Conservation (phyloP, 1,139 yeast genomes). For the Sugiyamaella grinbergsii region DNA sequence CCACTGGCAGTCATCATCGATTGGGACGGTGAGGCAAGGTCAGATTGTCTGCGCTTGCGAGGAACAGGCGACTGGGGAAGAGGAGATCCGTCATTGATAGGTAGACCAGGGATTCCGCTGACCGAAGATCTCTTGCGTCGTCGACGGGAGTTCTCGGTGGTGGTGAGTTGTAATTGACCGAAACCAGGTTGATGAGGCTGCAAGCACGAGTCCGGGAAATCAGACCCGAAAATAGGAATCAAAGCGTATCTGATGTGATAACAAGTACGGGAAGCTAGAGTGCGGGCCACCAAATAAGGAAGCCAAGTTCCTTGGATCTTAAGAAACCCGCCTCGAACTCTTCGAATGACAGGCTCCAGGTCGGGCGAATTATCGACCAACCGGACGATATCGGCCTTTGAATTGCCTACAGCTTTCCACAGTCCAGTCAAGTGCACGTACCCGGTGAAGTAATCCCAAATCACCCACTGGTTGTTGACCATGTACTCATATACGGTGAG, state of each 20-base stretch:
- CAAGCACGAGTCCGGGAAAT: slow-evolving; percentile 71
- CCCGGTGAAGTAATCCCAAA: slow-evolving; percentile 89
- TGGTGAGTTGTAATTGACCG: slow-evolving; percentile 47
- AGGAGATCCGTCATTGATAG: neutral
- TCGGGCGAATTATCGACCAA: slow-evolving; percentile 73
- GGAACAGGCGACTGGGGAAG: neutral
- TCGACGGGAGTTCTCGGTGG: slow-evolving; percentile 22
- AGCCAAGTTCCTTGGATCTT: slow-evolving; percentile 97
- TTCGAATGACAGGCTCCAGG: slow-evolving; percentile 62
- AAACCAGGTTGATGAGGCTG: slow-evolving; percentile 66
- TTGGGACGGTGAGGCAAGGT: neutral
- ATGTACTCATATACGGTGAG: slow-evolving; percentile 74
- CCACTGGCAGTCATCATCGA: too few species aligned
- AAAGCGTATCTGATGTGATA: slow-evolving; percentile 74
- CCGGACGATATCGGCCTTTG: slow-evolving; percentile 76
- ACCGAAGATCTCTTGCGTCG: slow-evolving; percentile 31
- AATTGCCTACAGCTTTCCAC: slow-evolving; percentile 79
- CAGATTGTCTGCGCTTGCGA: slow-evolving; percentile 10
- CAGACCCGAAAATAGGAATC: slow-evolving; percentile 77
- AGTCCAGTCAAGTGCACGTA: slow-evolving; percentile 88
- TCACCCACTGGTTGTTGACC: slow-evolving; percentile 65
- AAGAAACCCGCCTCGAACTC: slow-evolving; percentile 88
- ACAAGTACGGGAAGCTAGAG: slow-evolving; percentile 74
- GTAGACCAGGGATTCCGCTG: slow-evolving; percentile 7
- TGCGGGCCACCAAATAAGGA: slow-evolving; percentile 68